Base-by-base conservation (phyloP, 176 grass and related monocot genomes). In the Urochloa ruziziensis region DNA sequence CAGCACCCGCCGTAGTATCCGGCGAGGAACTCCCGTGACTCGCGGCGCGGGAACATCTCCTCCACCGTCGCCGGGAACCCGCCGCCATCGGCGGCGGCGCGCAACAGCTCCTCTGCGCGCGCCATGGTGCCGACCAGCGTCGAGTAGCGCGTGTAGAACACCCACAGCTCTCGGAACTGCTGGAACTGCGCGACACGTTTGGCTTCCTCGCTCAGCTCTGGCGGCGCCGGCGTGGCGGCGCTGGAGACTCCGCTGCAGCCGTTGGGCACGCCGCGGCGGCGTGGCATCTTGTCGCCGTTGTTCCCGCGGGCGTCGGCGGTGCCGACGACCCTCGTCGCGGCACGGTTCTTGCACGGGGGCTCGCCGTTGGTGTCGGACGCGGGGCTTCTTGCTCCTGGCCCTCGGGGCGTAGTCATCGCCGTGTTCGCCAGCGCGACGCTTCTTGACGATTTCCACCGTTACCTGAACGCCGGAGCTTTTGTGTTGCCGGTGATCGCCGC, bases 121-220 rank as follows among this genome's bases (percentile, higher is more conserved):
- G 2, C 42, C 1, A 43, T 56, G 0, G 80, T 79, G 15, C 28
- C 21, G 6, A 35, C 34, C 66, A 88, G 74, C 7, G 35, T 34
- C 15, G 44, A 7, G 74, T 88, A 88, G 12, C 1, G 4, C 6
- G 34, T 57, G 21, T 56, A 36, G 66, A 88, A 83, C 80, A 36
- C 66, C 74, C 46, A 57, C 2, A 9, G 0, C 80, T 24, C 10
- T 19, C 77, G 24, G 77, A 66, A 80, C 27, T 40, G 27, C 3
- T 8, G 2, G 17, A 42, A 9, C 52, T 2, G 1, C 17, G 4
- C 49, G 17, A n/a, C n/a, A n/a, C n/a, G n/a, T n/a, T n/a, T n/a
- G n/a, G n/a, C n/a, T n/a, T n/a, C n/a, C n/a, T n/a, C n/a, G n/a
- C n/a, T n/a, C n/a, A n/a, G n/a, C n/a, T n/a, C n/a, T n/a, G 43